Percentiles rank a stretch among this genome's conserved stretches.
phyloP scores from a whole-genome alignment of 2,329 filamentous ascomycete species.

The Fusarium sp. region DNA sequence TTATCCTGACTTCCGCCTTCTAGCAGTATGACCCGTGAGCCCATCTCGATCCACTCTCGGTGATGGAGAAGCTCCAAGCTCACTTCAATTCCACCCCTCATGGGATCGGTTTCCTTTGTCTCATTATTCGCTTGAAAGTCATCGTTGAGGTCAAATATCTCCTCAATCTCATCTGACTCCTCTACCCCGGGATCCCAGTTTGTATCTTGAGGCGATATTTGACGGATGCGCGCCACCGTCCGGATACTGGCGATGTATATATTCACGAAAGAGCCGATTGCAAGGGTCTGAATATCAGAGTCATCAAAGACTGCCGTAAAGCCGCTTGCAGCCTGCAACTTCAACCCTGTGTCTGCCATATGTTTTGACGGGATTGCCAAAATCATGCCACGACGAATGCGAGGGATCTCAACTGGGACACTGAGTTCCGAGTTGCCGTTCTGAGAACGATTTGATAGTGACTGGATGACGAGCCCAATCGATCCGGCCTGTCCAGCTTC shows the following conservation, averaged over 20 bases:
- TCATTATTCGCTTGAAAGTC: conserved; percentile 54
- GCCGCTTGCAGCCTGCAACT: conserved; percentile 74
- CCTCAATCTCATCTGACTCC: conserved; percentile 59
- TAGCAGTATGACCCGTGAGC: conserved; percentile 76
- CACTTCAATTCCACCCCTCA: conserved; percentile 62
- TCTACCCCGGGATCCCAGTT: conserved; percentile 44
- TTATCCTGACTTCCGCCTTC: conserved; percentile 77
- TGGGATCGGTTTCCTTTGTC: conserved; percentile 36
- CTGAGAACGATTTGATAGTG: conserved; percentile 28
- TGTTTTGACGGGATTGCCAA: conserved; percentile 73
- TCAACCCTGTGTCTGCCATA: conserved; percentile 67
- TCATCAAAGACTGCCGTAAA: conserved; percentile 79
- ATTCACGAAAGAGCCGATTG: conserved; percentile 77
- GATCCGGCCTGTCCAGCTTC: conserved; percentile 89
- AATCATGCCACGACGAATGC: conserved; percentile 85
- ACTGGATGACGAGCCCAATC: conserved; percentile 78
- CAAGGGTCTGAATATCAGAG: conserved; percentile 71
- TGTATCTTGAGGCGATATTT: conserved; percentile 56
- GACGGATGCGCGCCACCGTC: conserved; percentile 80
- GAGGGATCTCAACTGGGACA: conserved; percentile 49
- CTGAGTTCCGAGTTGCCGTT: conserved; percentile 9
- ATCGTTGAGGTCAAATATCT: conserved; percentile 70
- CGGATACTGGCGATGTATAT: conserved; percentile 90
- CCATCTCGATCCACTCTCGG: conserved; percentile 80
- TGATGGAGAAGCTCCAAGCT: conserved; percentile 76